These are phyloP conservation scores for Aspergillus bridgeri DNA, from an alignment of 495 filamentous ascomycete species.

Conservation along the genomic window DNA sequence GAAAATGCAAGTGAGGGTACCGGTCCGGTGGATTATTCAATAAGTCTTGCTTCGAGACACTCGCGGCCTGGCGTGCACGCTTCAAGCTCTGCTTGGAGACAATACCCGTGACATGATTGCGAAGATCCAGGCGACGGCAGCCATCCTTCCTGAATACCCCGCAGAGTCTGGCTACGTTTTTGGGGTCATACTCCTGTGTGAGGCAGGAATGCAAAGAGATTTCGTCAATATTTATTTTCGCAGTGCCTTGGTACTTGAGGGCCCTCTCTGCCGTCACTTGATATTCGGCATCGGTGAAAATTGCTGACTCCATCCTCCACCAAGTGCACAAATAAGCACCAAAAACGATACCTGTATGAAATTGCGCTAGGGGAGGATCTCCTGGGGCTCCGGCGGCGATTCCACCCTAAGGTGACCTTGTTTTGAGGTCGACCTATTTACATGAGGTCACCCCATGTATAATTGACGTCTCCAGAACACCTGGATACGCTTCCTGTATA, in stretches of 20 bases:
- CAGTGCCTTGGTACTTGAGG: constrained; percentile 13
- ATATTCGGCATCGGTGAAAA: constrained; percentile 13
- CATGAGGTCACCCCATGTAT: too few relatives aligned
- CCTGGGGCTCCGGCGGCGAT: neutral
- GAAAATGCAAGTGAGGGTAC: constrained; percentile 12
- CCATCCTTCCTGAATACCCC: constrained; percentile 22
- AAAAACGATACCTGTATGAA: constrained; percentile 9
- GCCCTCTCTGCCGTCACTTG: constrained; percentile 12
- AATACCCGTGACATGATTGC: constrained; percentile 23
- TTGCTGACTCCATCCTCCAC: too few relatives aligned
- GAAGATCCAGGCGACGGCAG: constrained; percentile 16
- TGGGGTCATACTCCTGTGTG: constrained; percentile 9
- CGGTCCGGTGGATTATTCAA: constrained; percentile 7
- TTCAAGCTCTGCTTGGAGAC: constrained; percentile 18
- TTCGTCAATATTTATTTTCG: constrained; percentile 15
- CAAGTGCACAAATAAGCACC: neutral
- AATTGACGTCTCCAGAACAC: too few relatives aligned
- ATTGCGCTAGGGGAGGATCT: neutral
- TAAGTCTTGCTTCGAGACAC: constrained; percentile 5
- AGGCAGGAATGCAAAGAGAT: constrained; percentile 14
- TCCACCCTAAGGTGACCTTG: too few relatives aligned
- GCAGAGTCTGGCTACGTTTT: constrained; percentile 22
- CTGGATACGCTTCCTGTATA: too few relatives aligned
- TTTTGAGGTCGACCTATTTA: too few relatives aligned
- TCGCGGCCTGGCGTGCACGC: constrained; percentile 5